These are phyloP conservation scores for Ophiostoma tasmaniense DNA, from an alignment of 2,329 filamentous ascomycete genomes.

Conservation along the genomic window DNA sequence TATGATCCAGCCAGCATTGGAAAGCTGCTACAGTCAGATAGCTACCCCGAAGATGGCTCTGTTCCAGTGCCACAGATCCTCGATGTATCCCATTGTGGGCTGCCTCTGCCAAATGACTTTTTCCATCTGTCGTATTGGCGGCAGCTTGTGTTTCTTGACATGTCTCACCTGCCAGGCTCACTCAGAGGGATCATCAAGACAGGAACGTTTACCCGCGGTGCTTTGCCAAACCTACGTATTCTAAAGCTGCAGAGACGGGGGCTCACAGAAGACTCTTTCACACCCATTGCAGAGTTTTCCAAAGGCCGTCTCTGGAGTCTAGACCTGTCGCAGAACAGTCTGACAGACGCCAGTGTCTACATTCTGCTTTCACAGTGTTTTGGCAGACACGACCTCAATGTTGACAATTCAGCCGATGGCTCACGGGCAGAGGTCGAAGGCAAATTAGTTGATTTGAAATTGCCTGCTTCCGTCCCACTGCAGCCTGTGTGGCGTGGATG, in stretches of 20 bases:
- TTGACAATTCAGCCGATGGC: constrained; percentile 5
- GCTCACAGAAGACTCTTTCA: constrained; percentile 34
- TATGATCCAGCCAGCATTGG: constrained; percentile 34
- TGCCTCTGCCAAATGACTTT: constrained; percentile 34
- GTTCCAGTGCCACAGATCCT: constrained; percentile 32
- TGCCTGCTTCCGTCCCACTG: constrained; percentile 18
- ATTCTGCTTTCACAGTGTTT: constrained; percentile 26
- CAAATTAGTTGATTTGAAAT: constrained; percentile 25
- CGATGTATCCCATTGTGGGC: constrained; percentile 36
- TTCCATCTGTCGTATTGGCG: constrained; percentile 32
- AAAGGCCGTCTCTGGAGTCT: constrained; percentile 45
- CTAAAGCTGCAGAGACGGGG: constrained; percentile 43
- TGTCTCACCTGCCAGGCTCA: constrained; percentile 42
- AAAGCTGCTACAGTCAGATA: neutral
- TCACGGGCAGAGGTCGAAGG: constrained; percentile 37
- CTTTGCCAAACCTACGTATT: constrained; percentile 41
- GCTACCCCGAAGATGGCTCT: constrained; percentile 11
- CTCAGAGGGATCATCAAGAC: constrained; percentile 27
- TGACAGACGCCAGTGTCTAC: constrained; percentile 38
- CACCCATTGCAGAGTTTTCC: constrained; percentile 30
- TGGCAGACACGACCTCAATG: constrained; percentile 14
- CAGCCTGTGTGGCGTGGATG: constrained; percentile 32
- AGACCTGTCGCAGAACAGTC: constrained; percentile 43
- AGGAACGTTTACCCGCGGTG: constrained; percentile 19
- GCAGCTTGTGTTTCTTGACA: constrained; percentile 43